Evolutionary conservation across 805 yeast genomes (phyloP), one percentile per base, ranked within the genome.

Genomic region (Yamadazyma tumulicola): DNA sequence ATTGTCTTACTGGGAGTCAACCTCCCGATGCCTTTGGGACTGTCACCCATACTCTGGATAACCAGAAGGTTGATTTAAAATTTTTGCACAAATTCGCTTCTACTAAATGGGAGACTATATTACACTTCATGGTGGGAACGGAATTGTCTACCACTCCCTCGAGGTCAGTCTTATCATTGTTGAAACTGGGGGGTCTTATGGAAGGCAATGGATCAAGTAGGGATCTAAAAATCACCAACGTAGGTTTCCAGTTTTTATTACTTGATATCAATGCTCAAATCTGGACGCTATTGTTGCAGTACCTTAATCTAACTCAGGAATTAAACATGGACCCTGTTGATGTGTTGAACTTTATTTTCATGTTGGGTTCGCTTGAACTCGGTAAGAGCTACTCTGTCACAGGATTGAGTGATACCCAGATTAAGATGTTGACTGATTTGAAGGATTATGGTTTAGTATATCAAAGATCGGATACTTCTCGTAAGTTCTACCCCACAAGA

Each of bases 101-200:
- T 5, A 75, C 72, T 29, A 87, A 84, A 53, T 93, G 98, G 98
- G 99, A 93, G 55, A 77, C 86, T 6, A 91, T 93, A 47, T 67
- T 93, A 48, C 97, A 93, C 67, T 93, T 82, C 64, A 91, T 93
- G 97, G 99, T 93, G 28, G 96, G 97, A 2, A 86, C 97, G 0
- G 85, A 85, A 33, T 62, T 81, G 29, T 68, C 75, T 8, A 72
- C 68, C 12, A 63, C 75, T 2, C 96, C 96, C 3, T 81, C 89
- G 31, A 72, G 74, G n/a, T 89, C 91, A 12, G 97, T 91, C 1
- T 65, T 93, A 32, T 74, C 79, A 12, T 65, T 93, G 18, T 65
- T 93, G 31, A 73, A 75, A 43, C 87, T 80, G 62, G 82, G 95
- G 42, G 91, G 91, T 2, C 67, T 93, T 34, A 89, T 93, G 96